Conservation (phyloP, 768 basidiomycete genomes). For the Tricholoma hemisulphureum region DNA sequence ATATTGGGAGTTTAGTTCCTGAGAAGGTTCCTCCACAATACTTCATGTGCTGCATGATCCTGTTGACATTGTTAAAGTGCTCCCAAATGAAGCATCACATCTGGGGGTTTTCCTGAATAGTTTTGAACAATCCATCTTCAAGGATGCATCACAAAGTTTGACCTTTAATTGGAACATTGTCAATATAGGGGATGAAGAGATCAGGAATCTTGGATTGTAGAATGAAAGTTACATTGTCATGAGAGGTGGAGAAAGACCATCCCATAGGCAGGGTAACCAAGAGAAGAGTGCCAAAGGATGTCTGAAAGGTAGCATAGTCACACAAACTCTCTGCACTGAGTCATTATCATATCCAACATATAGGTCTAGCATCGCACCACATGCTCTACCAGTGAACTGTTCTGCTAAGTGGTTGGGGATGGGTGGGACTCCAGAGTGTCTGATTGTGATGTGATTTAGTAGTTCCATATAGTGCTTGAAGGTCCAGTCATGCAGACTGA, state of each 20-base stretch:
- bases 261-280: conserved; percentile 21
- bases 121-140: conserved; percentile 25
- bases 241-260: conserved; percentile 30
- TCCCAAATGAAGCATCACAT: conserved; percentile 41
- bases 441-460: no score
- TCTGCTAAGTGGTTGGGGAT: not conserved
- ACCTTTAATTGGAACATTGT: conserved; percentile 18
- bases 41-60: conserved; percentile 36
- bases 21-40: conserved; percentile 38
- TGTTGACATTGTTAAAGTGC: conserved; percentile 34
- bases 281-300: not conserved
- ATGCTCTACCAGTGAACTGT: not conserved
- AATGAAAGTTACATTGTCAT: conserved; percentile 16
- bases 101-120: conserved; percentile 32
- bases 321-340: not conserved
- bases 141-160: conserved; percentile 13
- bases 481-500: no score
- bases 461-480: no score
- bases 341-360: not conserved
- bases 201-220: conserved; percentile 14
- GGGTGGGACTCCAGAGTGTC: not conserved
- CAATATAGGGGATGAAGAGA: conserved; percentile 15
- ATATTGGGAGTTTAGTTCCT: conserved; percentile 31
- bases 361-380: not conserved
- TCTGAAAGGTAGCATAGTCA: not conserved